phyloP scores from a whole-genome alignment of 2,329 filamentous ascomycete species.

The Colletotrichum eleusines region DNA sequence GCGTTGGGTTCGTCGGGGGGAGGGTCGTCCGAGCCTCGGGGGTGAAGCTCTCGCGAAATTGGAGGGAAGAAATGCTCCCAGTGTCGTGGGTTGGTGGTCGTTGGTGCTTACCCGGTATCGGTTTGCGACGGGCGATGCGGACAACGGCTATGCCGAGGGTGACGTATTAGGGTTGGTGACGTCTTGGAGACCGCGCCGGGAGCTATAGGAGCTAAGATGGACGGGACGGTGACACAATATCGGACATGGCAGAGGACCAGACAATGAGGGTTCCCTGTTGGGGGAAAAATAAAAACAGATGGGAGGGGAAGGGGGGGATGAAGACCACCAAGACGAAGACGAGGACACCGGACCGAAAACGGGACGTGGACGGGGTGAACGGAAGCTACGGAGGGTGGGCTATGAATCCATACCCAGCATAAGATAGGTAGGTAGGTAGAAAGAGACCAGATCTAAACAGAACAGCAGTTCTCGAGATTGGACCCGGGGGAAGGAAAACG shows the following conservation, averaged over 20 bases:
- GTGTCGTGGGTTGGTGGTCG: not conserved
- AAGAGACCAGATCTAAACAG: slow-evolving; percentile 1
- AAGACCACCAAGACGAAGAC: slow-evolving; percentile 5
- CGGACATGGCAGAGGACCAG: slow-evolving; percentile 8
- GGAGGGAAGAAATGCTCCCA: not conserved
- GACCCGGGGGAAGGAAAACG: slow-evolving; percentile 1
- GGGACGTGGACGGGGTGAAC: not conserved
- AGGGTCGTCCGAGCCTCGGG: not conserved
- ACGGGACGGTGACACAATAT: slow-evolving; percentile 2
- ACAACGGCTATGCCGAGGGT: slow-evolving; percentile 5
- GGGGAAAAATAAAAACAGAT: not conserved
- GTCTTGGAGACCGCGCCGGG: slow-evolving; percentile 20
- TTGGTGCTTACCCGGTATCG: slow-evolving; percentile 5
- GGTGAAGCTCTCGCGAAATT: slow-evolving; percentile 5
- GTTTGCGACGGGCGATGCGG: slow-evolving; percentile 31
- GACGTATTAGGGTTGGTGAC: slow-evolving; percentile 37
- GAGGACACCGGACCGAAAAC: not conserved
- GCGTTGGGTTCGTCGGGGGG: not conserved
- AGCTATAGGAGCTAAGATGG: slow-evolving; percentile 24
- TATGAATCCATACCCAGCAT: slow-evolving; percentile 27
- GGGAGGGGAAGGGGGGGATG: not conserved
- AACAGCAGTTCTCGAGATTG: not conserved
- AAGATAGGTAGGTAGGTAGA: not conserved
- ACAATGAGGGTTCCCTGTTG: slow-evolving; percentile 1
- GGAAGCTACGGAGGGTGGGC: slow-evolving; percentile 14